These are phyloP conservation scores for Madurella mycetomatis DNA, from an alignment of 2,329 filamentous ascomycete species.

Conservation along the genomic window DNA sequence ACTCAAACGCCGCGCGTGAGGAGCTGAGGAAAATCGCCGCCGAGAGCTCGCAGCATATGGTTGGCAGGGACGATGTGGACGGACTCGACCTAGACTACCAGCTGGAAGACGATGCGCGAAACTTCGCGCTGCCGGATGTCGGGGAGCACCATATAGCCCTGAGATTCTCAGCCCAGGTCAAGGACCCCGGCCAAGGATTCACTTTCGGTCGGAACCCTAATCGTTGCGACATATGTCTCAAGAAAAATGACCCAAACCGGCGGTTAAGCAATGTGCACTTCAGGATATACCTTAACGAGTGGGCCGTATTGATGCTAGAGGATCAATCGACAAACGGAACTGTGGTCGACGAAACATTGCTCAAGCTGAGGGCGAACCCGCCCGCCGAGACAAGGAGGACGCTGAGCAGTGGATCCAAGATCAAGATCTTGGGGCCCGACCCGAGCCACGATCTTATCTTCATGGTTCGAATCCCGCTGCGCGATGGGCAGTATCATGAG, in stretches of 20 bases:
- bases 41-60: conserved; percentile 46
- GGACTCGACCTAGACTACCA: conserved; percentile 49
- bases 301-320: conserved; percentile 84
- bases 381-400: conserved; percentile 50
- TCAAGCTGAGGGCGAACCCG: conserved; percentile 43
- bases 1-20: conserved; percentile 64
- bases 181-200: conserved; percentile 68
- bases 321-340: conserved; percentile 97
- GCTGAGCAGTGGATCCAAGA: conserved; percentile 66
- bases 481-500: conserved; percentile 60
- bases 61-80: conserved; percentile 46
- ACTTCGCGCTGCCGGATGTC: conserved; percentile 47
- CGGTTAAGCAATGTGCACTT: conserved; percentile 95
- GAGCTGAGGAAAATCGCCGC: conserved; percentile 57
- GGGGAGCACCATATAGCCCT: conserved; percentile 69
- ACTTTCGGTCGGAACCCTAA: conserved; percentile 73
- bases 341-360: conserved; percentile 67
- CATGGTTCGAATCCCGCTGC: conserved; percentile 76
- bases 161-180: conserved; percentile 69
- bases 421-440: conserved; percentile 60
- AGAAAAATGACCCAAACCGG: conserved; percentile 58
- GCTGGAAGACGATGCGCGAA: conserved; percentile 45
- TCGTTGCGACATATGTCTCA: conserved; percentile 68
- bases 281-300: conserved; percentile 83
- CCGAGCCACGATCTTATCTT: conserved; percentile 64